Base-by-base conservation (phyloP, 169 alveolate species). In the Plasmodium gonderi region DNA sequence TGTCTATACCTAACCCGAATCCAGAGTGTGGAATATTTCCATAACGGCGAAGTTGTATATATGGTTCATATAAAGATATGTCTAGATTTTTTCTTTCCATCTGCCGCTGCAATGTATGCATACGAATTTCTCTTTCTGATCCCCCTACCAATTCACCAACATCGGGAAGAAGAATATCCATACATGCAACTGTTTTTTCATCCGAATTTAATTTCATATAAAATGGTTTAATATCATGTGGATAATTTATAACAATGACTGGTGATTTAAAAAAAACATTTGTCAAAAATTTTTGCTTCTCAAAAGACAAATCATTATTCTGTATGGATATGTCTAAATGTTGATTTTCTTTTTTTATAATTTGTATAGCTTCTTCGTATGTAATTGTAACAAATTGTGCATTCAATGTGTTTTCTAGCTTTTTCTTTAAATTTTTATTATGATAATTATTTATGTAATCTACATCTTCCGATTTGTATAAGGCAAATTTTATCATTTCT, bases 1-100 rank as follows among this genome's bases (percentile, higher is more conserved):
- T 96, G 95, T 99, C 99, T 77, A 98, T 97, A 54, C 99, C 99
- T 26, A 99, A 96, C 14, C 99, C 99, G 91, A 99, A 99, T 49
- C 99, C 99, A 23, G 99, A 97, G 79, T 99, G 99, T 44, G 99
- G 99, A 40, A 98, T 97, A 51, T 99, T 96, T 40, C 99, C 99
- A 95, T 96, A 98, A 96, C 96, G 97, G 91, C 99, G 97, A 74
- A 98, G 95, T 64, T 98, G 98, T 68, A 97, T 64, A 95, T 98
- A 98, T 94, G 98, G 95, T 77, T 96, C 96, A 91, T 98, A 98
- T 79, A 95, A 95, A 20, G 77, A 91, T 0, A 83, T 91, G 14
- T 89, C 85, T 68, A 98, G 96, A 14, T 94, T 94, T 44, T 94
- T 91, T 92, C 97, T 98, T 64, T 93, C 75, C 97, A 98, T 97